Evolutionary conservation across 2,329 filamentous ascomycete genomes (phyloP).

Genomic region (Gremmenia infestans): DNA sequence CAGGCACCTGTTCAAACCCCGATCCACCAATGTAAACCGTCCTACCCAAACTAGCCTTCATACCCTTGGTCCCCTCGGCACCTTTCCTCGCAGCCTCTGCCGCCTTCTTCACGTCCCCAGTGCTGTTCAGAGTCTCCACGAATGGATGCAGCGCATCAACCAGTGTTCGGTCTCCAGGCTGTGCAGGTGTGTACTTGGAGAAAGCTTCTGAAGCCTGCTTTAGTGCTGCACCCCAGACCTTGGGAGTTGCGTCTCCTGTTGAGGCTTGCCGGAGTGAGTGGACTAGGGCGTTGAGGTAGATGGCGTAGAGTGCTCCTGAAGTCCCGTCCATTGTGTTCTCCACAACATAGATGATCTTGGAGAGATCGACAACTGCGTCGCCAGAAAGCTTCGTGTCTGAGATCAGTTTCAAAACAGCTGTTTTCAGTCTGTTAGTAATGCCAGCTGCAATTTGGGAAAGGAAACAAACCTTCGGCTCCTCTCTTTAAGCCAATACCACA

Average conservation of each 20-base stretch:
- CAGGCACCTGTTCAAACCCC: constrained; percentile 68
- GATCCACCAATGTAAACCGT: constrained; percentile 76
- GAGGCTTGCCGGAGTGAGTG: constrained; percentile 37
- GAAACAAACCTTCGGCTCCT: constrained; percentile 51
- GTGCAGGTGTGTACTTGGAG: constrained; percentile 80
- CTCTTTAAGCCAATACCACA: constrained; percentile 66
- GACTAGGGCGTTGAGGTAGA: constrained; percentile 68
- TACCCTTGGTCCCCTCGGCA: constrained; percentile 80
- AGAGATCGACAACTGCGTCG: constrained; percentile 56
- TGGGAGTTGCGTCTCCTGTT: constrained; percentile 35
- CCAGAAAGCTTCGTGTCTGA: constrained; percentile 40
- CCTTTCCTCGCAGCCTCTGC: constrained; percentile 70
- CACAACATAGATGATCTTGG: constrained; percentile 56
- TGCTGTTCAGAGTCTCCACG: constrained; percentile 62
- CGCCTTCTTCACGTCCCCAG: constrained; percentile 64
- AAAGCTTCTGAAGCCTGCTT: constrained; percentile 66
- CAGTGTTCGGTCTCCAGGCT: constrained; percentile 82
- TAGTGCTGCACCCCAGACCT: constrained; percentile 59
- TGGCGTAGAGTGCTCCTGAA: constrained; percentile 70
- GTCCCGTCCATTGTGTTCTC: constrained; percentile 71
- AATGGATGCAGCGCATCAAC: constrained; percentile 90
- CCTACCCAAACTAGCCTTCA: constrained; percentile 83
- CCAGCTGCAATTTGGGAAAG: not conserved
- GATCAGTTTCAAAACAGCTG: constrained; percentile 41
- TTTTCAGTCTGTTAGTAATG: constrained; percentile 19